Base-by-base conservation (phyloP, 2,329 filamentous ascomycete genomes). In the Alternaria panax region DNA sequence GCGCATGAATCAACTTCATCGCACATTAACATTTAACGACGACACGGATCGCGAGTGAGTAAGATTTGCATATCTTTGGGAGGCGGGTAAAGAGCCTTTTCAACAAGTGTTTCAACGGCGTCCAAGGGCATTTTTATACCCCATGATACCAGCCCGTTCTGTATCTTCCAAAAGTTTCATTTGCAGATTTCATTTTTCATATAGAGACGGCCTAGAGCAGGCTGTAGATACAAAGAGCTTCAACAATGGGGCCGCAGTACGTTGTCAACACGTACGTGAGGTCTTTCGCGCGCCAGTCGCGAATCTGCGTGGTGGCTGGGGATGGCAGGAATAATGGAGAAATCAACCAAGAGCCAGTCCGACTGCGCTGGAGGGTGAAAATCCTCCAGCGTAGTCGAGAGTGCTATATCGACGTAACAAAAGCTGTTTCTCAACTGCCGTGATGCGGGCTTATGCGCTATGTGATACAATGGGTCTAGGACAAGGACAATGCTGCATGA, bases 1-100 rank as follows among this genome's bases (percentile, higher is more conserved):
- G 75, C 72, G 72, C 53, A 68, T 74, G 75, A 77, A 77, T 78
- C 75, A 78, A 78, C 75, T 77, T 77, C 75, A 74, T 65, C 69
- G 68, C 70, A 67, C 38, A 20, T 41, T 63, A 69, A 60, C 63
- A 64, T 71, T 67, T 69, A 69, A 65, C 71, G 64, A 74, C 66
- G 71, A 73, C 48, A 55, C 16, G 20, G 38, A 41, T 41, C 38
- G 42, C 45, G 24, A 34, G 46, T 59, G 50, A 52, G 42, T 55
- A 60, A 74, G 73, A 76, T 66, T 70, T 74, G 75, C 75, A 78
- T 76, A 75, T 75, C 69, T 74, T 68, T 70, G 71, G 72, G 65
- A 71, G 72, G 70, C 62, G 63, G 64, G 64, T 62, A 62, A 69
- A 70, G 69, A 65, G 64, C 70, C 75, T 78, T 78, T 66, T 78